Conservation (phyloP, 179 eudicot species). For the Sideroxylon spinosum region DNA sequence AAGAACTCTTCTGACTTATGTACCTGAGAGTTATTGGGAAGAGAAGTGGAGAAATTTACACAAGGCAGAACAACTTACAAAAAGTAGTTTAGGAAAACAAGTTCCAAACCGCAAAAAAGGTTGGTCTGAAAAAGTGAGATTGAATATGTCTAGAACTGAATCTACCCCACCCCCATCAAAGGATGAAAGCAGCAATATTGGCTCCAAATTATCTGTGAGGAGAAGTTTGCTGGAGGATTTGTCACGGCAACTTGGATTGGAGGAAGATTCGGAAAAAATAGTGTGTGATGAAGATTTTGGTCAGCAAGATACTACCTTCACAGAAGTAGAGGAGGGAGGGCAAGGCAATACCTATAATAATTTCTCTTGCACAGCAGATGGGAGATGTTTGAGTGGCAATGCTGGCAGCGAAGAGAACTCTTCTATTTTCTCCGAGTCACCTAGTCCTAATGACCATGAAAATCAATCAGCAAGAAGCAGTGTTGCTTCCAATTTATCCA, state of each 20-base stretch:
- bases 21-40: constrained; percentile 97
- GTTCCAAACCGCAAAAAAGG: constrained; percentile 43
- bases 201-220: constrained; percentile 44
- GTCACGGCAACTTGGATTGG: constrained; percentile 51
- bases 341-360: constrained; percentile 24
- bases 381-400: constrained; percentile 31
- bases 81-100: constrained; percentile 27
- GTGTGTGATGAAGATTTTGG: constrained; percentile 22
- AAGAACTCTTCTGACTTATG: constrained; percentile 36
- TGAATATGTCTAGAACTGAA: constrained; percentile 56
- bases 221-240: constrained; percentile 70
- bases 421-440: constrained; percentile 44
- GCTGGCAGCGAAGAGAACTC: constrained; percentile 54
- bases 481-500: constrained; percentile 48
- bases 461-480: constrained; percentile 54
- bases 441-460: constrained; percentile 42
- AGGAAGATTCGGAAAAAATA: constrained; percentile 38
- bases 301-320: constrained; percentile 26
- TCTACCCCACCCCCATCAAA: constrained; percentile 66
- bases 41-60: constrained; percentile 87
- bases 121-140: constrained; percentile 78
- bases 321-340: constrained; percentile 25
- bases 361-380: constrained; percentile 22
- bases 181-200: constrained; percentile 32
- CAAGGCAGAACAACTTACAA: constrained; percentile 59